These are phyloP conservation scores for Syzygium malaccense DNA, from an alignment of 441 rosid genomes.

Conservation along the genomic window DNA sequence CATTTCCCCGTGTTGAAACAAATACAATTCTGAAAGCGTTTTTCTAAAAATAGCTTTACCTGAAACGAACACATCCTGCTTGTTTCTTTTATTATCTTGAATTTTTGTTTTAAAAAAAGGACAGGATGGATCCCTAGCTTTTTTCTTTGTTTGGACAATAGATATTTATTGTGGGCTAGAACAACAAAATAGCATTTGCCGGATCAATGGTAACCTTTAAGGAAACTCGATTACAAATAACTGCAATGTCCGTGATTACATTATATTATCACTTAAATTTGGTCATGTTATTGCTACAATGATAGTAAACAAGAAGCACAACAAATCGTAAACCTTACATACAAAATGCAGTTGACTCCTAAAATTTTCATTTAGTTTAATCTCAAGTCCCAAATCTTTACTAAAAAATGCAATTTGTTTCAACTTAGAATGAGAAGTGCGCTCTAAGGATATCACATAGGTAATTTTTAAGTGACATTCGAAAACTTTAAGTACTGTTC, in stretches of 20 bases:
- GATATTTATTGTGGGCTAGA: not conserved
- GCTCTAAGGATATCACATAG: accelerated
- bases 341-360: not conserved
- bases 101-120: no score
- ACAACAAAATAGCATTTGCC: not conserved
- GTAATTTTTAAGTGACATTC: not conserved
- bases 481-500: not conserved
- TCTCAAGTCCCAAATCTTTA: not conserved
- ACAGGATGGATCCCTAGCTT: no score
- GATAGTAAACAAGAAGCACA: not conserved
- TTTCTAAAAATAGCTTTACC: no score
- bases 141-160: no score
- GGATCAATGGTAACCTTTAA: not conserved
- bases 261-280: not conserved
- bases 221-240: not conserved
- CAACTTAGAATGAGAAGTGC: not conserved
- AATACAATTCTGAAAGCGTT: no score
- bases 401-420: not conserved
- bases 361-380: not conserved
- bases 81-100: no score
- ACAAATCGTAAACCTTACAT: not conserved
- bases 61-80: no score
- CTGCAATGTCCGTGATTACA: not conserved
- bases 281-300: not conserved
- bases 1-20: no score